These are phyloP conservation scores for Monosporascus sp. DNA, from an alignment of 2,329 filamentous ascomycete species.

Conservation along the genomic window DNA sequence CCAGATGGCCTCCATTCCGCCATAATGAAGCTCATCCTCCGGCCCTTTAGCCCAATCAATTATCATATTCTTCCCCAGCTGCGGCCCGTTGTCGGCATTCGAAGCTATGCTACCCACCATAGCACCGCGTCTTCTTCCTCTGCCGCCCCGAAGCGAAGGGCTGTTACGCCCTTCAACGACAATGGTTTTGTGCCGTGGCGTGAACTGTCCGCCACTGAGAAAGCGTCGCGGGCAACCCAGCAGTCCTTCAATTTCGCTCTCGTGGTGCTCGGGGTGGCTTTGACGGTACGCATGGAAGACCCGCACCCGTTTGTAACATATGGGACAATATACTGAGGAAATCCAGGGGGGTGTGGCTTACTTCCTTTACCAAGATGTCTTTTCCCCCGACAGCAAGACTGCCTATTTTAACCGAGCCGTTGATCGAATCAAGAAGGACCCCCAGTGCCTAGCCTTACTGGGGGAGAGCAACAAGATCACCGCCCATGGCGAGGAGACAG, in stretches of 20 bases:
- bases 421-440: conserved; percentile 68
- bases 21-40: conserved; percentile 42
- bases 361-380: conserved; percentile 75
- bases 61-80: conserved; percentile 21
- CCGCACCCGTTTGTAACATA: background rate
- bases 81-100: conserved; percentile 33
- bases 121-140: conserved; percentile 29
- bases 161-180: conserved; percentile 81
- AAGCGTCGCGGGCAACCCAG: conserved; percentile 78
- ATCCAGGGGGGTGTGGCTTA: conserved; percentile 68
- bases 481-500: conserved; percentile 75
- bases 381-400: conserved; percentile 79
- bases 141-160: conserved; percentile 50
- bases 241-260: conserved; percentile 85
- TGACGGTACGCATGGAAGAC: conserved; percentile 55
- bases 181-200: conserved; percentile 78
- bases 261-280: conserved; percentile 65
- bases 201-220: conserved; percentile 69
- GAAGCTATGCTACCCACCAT: conserved; percentile 56
- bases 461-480: conserved; percentile 70
- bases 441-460: conserved; percentile 65
- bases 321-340: conserved; percentile 1
- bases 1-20: conserved; percentile 30
- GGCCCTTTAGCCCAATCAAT: conserved; percentile 29
- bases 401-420: conserved; percentile 85